These are phyloP conservation scores for Colletotrichum simmondsii DNA, from an alignment of 2,329 filamentous ascomycete genomes.

Conservation along the genomic window DNA sequence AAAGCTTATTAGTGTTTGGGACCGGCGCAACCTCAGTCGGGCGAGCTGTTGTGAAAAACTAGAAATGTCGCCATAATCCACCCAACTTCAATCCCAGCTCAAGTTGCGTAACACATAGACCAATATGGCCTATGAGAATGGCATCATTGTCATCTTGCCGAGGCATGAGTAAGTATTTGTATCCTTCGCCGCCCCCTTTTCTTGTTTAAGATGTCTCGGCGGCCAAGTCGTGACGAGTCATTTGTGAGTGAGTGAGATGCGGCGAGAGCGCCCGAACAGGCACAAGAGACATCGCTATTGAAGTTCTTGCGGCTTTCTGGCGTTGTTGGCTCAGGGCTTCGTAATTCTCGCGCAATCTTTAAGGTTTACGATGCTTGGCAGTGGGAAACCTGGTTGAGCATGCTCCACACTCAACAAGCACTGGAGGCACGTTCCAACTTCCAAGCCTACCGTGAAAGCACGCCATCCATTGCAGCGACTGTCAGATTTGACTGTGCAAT, in stretches of 20 bases:
- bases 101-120: background rate
- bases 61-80: conserved; percentile 9
- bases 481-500: background rate
- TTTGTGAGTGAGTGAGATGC: background rate
- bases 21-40: background rate
- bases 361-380: background rate
- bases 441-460: background rate
- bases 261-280: background rate
- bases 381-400: background rate
- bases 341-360: conserved; percentile 4
- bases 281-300: background rate
- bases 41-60: background rate
- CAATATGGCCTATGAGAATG: background rate
- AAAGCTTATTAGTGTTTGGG: background rate
- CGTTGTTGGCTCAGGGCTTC: background rate
- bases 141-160: background rate
- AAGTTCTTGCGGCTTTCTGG: background rate
- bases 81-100: background rate
- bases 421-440: background rate
- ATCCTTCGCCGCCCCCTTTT: background rate
- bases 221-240: background rate
- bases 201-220: background rate
- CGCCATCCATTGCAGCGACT: background rate
- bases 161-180: background rate
- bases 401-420: background rate